Evolutionary conservation across 2,329 filamentous ascomycete species (phyloP), one percentile per base, ranked within the genome.

Genomic region (Tolypocladium paradoxum): DNA sequence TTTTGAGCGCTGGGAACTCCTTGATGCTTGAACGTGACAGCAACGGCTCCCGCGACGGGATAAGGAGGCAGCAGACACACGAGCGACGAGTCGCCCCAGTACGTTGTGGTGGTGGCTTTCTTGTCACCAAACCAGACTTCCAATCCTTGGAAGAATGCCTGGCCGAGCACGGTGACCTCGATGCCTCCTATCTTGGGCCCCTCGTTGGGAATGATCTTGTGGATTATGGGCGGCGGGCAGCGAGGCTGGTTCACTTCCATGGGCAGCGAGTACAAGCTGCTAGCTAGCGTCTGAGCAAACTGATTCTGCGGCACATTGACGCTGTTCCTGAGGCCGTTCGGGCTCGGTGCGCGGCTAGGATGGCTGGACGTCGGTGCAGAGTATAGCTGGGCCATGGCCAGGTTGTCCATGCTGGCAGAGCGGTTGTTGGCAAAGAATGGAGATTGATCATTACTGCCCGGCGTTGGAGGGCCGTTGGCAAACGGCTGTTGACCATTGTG

Each of bases 161-260:
- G 87, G 20, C 91, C 90, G 9, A 95, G 75, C 53, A 93, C 81
- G 0, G 88, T 92, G 3, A 96, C 89, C 66, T 96, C 90, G 51
- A 89, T 90, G 43, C 90, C 90, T 55, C 90, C 90, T 36, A 82
- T 82, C 54, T 84, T 88, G 7, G 90, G 88, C 0, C 90, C 90
- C 67, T 95, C 88, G 33, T 79, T 79, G 0, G 91, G 90, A 36
- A 93, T 88, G 56, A 96, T 78, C 66, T 91, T 92, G 65, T 89
- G 85, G 24, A 95, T 92, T 20, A 85, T 81, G n/a, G n/a, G n/a
- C 2, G 79, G 74, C 12, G 70, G 65, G 1, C 60, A 53, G 33
- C 77, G 71, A n/a, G 76, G 71, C 45, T 76, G 73, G 49, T 73
- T 73, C 53, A 78, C 70, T 8, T 67, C 69, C 31, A 81, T 65